Conservation (phyloP, 768 basidiomycete genomes). For the Gymnopilus junonius region DNA sequence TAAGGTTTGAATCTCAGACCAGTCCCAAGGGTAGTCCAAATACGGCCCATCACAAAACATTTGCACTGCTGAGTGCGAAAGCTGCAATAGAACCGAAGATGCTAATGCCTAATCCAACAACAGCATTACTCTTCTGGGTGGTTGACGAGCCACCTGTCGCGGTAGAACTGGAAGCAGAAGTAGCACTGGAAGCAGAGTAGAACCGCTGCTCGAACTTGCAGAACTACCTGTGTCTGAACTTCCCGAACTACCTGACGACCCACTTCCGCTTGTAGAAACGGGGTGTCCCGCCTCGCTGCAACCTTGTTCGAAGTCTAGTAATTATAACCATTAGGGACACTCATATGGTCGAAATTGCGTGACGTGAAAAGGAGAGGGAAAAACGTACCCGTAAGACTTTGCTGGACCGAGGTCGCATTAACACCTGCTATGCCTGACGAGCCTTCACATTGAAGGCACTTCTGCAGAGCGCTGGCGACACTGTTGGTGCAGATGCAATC, state of each 20-base stretch:
- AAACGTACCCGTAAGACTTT: conserved; percentile 12
- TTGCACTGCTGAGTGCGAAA: not conserved
- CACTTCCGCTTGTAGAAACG: conserved; percentile 4
- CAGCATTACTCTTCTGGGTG: conserved; percentile 3
- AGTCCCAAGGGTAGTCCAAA: too few species aligned
- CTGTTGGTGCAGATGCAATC: conserved; percentile 19
- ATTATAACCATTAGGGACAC: not conserved
- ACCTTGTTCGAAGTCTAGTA: conserved; percentile 7
- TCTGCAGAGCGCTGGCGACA: conserved; percentile 7
- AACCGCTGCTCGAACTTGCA: not conserved
- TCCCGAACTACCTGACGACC: not conserved
- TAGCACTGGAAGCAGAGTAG: not conserved
- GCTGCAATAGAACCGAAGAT: not conserved
- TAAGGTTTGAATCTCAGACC: not conserved
- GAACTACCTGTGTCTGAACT: not conserved
- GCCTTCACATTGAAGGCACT: conserved; percentile 18
- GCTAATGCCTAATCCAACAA: not conserved
- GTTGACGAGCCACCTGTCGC: not conserved
- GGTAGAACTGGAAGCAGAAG: not conserved
- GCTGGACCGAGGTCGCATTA: conserved; percentile 14
- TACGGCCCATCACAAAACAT: not conserved
- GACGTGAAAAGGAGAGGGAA: not conserved
- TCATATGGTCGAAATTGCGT: too few species aligned
- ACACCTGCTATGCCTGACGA: conserved; percentile 1
- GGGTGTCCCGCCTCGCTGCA: conserved; percentile 15